Evolutionary conservation across 768 basidiomycete genomes (phyloP).

Genomic region (Strobilomyces dryophilus): DNA sequence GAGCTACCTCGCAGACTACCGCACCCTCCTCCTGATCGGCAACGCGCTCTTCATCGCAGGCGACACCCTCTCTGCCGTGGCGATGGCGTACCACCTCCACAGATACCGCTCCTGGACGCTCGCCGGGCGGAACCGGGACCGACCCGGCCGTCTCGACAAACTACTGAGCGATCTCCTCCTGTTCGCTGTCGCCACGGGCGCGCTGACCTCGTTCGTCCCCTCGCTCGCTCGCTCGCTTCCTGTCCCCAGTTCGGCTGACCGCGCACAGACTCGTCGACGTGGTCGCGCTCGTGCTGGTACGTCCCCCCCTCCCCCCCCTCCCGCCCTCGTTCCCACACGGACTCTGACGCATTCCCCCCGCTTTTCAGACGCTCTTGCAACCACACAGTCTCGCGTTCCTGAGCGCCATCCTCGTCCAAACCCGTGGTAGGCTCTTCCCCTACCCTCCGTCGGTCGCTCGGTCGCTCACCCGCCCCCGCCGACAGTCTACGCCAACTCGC

Average conservation of each 20-base stretch:
- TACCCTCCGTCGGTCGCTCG: background rate
- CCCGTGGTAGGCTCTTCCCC: constrained; percentile 18
- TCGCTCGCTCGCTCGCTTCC: background rate
- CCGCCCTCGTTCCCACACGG: background rate
- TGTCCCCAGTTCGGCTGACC: background rate
- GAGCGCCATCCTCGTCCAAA: constrained; percentile 22
- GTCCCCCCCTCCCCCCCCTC: background rate
- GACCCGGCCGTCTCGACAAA: constrained; percentile 14
- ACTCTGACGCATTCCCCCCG: too few relatives aligned
- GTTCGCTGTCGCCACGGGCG: constrained; percentile 25
- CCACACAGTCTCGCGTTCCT: constrained; percentile 18
- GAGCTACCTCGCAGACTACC: constrained; percentile 1
- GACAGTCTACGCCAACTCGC: constrained; percentile 29
- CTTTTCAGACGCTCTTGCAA: constrained; percentile 15
- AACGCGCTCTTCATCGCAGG: too few relatives aligned
- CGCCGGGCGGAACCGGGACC: background rate
- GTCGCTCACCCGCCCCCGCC: background rate
- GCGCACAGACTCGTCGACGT: constrained; percentile 21
- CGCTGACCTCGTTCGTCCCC: constrained; percentile 21
- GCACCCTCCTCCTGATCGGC: constrained; percentile 1
- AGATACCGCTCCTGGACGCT: constrained; percentile 11
- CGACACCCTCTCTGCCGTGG: constrained; percentile 15
- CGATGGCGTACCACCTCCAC: constrained; percentile 22
- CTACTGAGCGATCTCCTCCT: constrained; percentile 23
- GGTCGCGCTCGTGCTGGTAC: constrained; percentile 22